Base-by-base conservation (phyloP, 2,329 filamentous ascomycete genomes). In the Claviceps purpurea region DNA sequence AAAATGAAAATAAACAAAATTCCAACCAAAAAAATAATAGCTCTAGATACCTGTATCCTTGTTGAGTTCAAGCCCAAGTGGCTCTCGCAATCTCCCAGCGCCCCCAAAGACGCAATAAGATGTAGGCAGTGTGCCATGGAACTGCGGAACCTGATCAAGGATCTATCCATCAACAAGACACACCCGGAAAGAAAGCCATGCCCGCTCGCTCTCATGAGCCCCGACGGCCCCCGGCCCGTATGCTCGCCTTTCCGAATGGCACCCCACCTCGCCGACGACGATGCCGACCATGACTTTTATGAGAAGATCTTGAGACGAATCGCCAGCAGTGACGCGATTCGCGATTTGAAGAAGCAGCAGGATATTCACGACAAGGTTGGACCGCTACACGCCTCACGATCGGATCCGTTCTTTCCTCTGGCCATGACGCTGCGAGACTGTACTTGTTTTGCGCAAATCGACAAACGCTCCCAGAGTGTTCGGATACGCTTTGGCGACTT, bases 61-160 rank as follows among this genome's bases (percentile, higher is more conserved):
- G 70, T 87, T 52, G 85, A 91, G 64, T 85, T 91, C 68, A 93
- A 93, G 64, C 87, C 87, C 14, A 93, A 93, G 67, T 93, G 87
- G 87, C 76, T 93, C 26, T 70, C 75, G 8, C 86, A 89, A 64
- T 90, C 86, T 2, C 85, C 83, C 4, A 81, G 79, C 40, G 86
- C 87, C 0, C 87, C 87, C 1, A 26, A 62, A 0, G 66, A 69
- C 30, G 78, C 85, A 42, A 76, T 72, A 49, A 74, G 85, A 49
- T 93, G 87, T 68, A 80, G 87, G 37, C 89, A 84, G 41, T 93
- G 87, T 64, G 87, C 87, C 40, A 70, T 70, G 46, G 66, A 71
- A 55, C 61, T 72, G 48, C 62, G 63, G 49, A 67, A 66, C 51
- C 62, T 66, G 40, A 51, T 68, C 49, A 61, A 58, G 43, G 62